phyloP scores from a whole-genome alignment of 2,329 filamentous ascomycete genomes.

The Cladophialophora immunda region DNA sequence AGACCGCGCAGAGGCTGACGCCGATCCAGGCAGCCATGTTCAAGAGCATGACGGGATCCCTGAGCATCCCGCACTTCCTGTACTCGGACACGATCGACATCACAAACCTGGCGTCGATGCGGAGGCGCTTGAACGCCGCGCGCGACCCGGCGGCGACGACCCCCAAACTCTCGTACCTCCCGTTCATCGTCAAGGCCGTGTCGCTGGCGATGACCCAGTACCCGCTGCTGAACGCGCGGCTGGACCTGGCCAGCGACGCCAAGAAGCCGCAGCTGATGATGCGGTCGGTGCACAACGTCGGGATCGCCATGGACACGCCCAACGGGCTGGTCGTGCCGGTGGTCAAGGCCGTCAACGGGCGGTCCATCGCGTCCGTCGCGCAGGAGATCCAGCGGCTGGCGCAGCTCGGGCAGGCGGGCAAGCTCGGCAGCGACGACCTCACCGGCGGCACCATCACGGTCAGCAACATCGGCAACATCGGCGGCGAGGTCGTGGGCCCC shows the following conservation, averaged over 20 bases:
- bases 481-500: constrained; percentile 88
- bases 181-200: constrained; percentile 95
- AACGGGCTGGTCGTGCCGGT: constrained; percentile 89
- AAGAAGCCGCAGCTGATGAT: constrained; percentile 78
- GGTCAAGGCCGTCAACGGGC: constrained; percentile 79
- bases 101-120: constrained; percentile 74
- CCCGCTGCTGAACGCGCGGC: constrained; percentile 85
- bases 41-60: constrained; percentile 92
- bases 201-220: constrained; percentile 83
- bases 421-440: constrained; percentile 77
- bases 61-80: constrained; percentile 92
- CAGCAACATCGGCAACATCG: constrained; percentile 95
- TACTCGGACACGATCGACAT: constrained; percentile 92
- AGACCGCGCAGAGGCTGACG: constrained; percentile 75
- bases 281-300: constrained; percentile 90
- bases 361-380: constrained; percentile 81
- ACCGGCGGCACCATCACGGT: constrained; percentile 91
- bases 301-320: constrained; percentile 93
- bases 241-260: constrained; percentile 69
- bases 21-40: constrained; percentile 93
- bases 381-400: constrained; percentile 78
- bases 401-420: constrained; percentile 74
- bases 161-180: constrained; percentile 83
- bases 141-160: constrained; percentile 49
- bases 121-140: constrained; percentile 77